Base-by-base conservation (phyloP, 2,329 filamentous ascomycete genomes). In the Zymoseptoria brevis region DNA sequence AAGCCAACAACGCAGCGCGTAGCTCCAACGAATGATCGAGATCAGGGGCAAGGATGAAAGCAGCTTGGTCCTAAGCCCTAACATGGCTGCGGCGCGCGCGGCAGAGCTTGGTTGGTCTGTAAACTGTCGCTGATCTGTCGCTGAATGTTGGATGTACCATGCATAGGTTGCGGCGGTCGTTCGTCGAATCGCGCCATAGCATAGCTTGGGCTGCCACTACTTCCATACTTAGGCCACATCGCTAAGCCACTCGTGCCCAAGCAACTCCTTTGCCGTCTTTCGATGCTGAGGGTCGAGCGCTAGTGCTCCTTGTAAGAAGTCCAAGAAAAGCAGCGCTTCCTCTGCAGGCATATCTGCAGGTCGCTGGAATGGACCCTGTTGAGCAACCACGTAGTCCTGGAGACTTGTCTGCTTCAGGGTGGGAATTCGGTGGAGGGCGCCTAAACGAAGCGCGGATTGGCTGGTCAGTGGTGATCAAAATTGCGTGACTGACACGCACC, bases 231-330 rank as follows among this genome's bases (percentile, higher is more conserved):
- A 45, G 13, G 35, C 13, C 7, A 45, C 4, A n/a, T 45, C 11
- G 16, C 6, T 16, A 16, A 61, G 54, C 60, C 60, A 61, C 8
- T 59, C 50, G 26, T 61, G 60, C 50, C 57, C 49, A 22, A 61
- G n/a, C 49, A 61, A 35, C 24, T 61, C 54, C 7, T 2, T 45
- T 48, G 60, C 60, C 7, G 54, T 54, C 16, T 45, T 55, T 7
- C 60, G 60, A 8, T 41, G 3, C 1, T 57, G 5, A 4, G 57
- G 57, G 49, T 61, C 60, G 19, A 61, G 60, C 4, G 54, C 26
- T 30, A 61, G 51, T 11, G 60, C 60, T n/a, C 56, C 55, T 7
- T 53, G 54, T 16, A 64, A 52, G 9, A 66, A 61, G 26, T 61
- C 57, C 16, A 59, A 57, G 45, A 60, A 61, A 41, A 54, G n/a